Conservation (phyloP, 2,329 filamentous ascomycete species). For the Cytospora paraplurivora region DNA sequence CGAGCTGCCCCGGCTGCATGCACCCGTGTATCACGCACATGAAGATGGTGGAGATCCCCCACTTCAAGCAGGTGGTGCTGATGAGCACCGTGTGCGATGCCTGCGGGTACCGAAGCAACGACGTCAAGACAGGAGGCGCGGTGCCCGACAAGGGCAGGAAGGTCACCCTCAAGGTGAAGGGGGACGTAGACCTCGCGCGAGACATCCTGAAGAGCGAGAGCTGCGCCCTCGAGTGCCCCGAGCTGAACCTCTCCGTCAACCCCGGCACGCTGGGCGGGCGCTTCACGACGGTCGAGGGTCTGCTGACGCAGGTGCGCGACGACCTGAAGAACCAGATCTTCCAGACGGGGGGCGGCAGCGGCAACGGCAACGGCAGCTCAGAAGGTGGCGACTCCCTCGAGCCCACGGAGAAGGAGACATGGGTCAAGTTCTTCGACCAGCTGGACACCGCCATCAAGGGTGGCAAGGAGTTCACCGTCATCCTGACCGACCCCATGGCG, state of each 20-base stretch:
- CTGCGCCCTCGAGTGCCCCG: slow-evolving; percentile 82
- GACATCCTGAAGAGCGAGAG: slow-evolving; percentile 97
- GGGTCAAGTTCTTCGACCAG: slow-evolving; percentile 78
- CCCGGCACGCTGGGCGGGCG: slow-evolving; percentile 92
- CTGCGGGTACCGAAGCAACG: slow-evolving; percentile 93
- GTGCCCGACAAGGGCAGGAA: slow-evolving; percentile 84
- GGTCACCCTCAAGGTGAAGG: slow-evolving; percentile 75
- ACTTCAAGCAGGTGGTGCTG: slow-evolving; percentile 96
- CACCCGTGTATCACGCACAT: slow-evolving; percentile 88
- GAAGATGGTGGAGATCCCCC: slow-evolving; percentile 98
- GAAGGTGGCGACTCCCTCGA: slow-evolving; percentile 79
- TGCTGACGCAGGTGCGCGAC: slow-evolving; percentile 88
- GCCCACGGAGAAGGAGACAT: slow-evolving; percentile 65
- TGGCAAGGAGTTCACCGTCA: slow-evolving; percentile 76
- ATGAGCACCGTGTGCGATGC: slow-evolving; percentile 92
- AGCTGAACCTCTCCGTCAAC: slow-evolving; percentile 84
- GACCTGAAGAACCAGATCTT: slow-evolving; percentile 90
- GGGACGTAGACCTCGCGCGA: slow-evolving; percentile 73
- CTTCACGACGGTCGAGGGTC: slow-evolving; percentile 95
- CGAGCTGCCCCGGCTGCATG: slow-evolving; percentile 87
- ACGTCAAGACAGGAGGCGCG: slow-evolving; percentile 95
- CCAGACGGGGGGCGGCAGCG: slow-evolving; percentile 68
- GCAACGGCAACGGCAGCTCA: slow-evolving; percentile 52
- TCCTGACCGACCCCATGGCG: slow-evolving; percentile 85
- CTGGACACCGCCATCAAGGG: slow-evolving; percentile 80